phyloP scores from a whole-genome alignment of 495 filamentous ascomycete species.

The Pyronema omphalodes region DNA sequence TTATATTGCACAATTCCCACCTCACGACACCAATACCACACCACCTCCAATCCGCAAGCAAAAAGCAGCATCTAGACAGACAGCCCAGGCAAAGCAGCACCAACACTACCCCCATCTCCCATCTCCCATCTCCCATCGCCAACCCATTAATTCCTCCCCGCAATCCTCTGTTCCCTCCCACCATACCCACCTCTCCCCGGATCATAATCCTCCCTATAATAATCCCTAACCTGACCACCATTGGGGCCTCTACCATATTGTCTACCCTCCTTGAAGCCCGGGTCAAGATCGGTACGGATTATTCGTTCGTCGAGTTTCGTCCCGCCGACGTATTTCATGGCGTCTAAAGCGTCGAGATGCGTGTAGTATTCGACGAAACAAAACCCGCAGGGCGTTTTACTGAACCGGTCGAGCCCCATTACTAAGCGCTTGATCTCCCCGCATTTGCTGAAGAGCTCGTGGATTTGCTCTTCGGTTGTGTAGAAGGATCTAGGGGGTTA shows the following conservation, averaged over 20 bases:
- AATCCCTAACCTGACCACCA: slow-evolving; percentile 90
- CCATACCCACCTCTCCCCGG: slow-evolving; percentile 80
- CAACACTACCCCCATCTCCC: too few species aligned
- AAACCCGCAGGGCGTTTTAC: slow-evolving; percentile 95
- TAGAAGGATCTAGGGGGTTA: slow-evolving; percentile 70
- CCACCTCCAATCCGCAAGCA: too few species aligned
- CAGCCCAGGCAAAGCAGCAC: too few species aligned
- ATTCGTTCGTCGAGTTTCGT: slow-evolving; percentile 97
- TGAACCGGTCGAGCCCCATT: slow-evolving; percentile 95
- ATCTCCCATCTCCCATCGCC: too few species aligned
- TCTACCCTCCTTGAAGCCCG: slow-evolving; percentile 84
- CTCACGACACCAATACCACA: too few species aligned
- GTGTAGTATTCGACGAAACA: slow-evolving; percentile 99
- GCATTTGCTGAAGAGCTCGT: slow-evolving; percentile 92
- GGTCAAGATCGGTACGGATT: slow-evolving; percentile 90
- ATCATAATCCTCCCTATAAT: slow-evolving; percentile 92
- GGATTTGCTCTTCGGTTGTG: slow-evolving; percentile 97
- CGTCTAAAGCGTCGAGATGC: slow-evolving; percentile 87
- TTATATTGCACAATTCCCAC: too few species aligned
- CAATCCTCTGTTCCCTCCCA: slow-evolving; percentile 21
- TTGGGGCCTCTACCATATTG: slow-evolving; percentile 85
- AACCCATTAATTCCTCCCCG: slow-evolving; percentile 1
- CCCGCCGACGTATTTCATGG: slow-evolving; percentile 94
- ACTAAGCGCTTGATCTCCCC: slow-evolving; percentile 94
- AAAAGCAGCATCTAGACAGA: too few species aligned